Evolutionary conservation across 768 basidiomycete species (phyloP), one percentile per base, ranked within the genome.

Genomic region (Rhodotorula kratochvilovae): DNA sequence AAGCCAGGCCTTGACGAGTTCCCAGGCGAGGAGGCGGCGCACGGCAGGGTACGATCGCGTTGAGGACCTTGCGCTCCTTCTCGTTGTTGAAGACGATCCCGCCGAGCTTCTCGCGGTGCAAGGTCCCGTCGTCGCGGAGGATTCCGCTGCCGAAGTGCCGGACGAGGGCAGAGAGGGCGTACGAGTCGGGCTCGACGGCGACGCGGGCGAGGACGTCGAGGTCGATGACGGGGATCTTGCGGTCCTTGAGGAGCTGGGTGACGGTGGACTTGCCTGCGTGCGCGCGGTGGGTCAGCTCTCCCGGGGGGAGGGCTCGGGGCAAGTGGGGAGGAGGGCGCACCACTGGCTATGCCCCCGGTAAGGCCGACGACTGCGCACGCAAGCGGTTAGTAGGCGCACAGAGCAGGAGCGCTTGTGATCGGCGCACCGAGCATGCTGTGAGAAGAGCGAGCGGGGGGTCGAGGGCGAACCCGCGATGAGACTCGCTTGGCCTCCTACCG

Each of bases 291-390:
- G 43, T 57, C 23, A 55, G 48, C 25, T 27, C 45, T 23, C 12
- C 4, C 8, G 5, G 46, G 23, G 46, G 46, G 33, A 4, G 59
- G 19, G n/a, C 3, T 0, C 13, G 4, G 19, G 25, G 12, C 23
- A 53, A 25, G 51, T 35, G 62, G 35, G 43, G 54, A 31, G 59
- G 10, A 36, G 43, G 58, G 43, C 58, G 65, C 21, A 80, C 81
- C 82, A 7, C 92, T 93, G 31, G 93, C 91, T 68, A 99, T 97
- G 4, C 94, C 92, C 15, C 96, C 96, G 39, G 95, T 97, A 31
- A 99, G 86, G 51, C 96, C 95, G 71, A 96, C 86, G 68, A 98
- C 94, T 95, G 74, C 12, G 63, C 7, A 13, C 8, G 29, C 17
- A 8, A 43, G 13, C 0, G 29, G 48, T 31, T 4, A 29, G 29